Evolutionary conservation across 176 grass and related monocot genomes (phyloP).

Genomic region (Triticum turgidum): DNA sequence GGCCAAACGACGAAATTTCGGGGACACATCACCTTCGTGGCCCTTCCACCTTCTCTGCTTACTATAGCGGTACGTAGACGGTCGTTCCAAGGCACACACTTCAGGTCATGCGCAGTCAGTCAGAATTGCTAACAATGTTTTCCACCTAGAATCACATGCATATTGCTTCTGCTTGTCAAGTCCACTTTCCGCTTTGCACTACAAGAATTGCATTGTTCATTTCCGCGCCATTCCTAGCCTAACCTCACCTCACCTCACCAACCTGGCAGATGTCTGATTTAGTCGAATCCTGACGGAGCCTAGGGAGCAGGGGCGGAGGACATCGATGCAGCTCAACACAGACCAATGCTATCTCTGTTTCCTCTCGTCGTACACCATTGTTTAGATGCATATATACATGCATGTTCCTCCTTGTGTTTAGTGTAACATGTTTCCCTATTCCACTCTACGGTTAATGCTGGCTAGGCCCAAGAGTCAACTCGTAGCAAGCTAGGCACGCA

Average conservation of each 20-base stretch:
- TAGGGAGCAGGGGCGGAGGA: conserved; percentile 26
- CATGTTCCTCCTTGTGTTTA: conserved; percentile 40
- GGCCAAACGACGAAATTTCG: not conserved
- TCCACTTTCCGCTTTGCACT: not conserved
- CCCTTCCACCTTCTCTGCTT: not conserved
- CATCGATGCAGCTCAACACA: conserved; percentile 5
- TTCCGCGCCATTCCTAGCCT: not conserved
- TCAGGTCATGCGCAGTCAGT: no score
- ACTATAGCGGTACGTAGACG: not conserved
- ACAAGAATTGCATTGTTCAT: not conserved
- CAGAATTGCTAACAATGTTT: not conserved
- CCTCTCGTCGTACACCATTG: not conserved
- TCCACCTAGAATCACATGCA: not conserved
- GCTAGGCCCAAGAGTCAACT: not conserved
- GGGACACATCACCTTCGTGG: not conserved
- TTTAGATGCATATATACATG: not conserved
- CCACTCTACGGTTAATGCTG: not conserved
- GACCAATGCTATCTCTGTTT: conserved; percentile 11
- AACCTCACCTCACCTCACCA: not conserved
- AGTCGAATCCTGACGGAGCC: not conserved
- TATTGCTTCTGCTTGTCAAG: no score
- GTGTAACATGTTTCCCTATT: not conserved
- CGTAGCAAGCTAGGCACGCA: not conserved
- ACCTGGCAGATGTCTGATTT: not conserved
- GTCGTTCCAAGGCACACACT: not conserved